phyloP scores from a whole-genome alignment of 768 basidiomycete genomes.

The Lactarius indigo region DNA sequence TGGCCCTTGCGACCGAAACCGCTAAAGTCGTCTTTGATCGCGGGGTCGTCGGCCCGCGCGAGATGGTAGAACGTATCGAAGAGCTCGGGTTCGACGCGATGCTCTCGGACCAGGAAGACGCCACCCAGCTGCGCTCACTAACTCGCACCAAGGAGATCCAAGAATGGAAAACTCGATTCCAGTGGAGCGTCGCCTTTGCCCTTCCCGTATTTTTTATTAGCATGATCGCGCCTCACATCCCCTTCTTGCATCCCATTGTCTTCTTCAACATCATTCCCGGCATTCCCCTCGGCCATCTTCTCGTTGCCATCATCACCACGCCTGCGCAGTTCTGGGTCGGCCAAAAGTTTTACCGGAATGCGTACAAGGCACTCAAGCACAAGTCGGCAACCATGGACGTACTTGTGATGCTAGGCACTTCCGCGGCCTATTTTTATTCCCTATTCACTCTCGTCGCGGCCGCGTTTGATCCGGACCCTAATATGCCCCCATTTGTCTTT shows the following conservation, averaged over 20 bases:
- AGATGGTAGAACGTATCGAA: slow-evolving; percentile 83
- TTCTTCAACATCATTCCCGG: slow-evolving; percentile 53
- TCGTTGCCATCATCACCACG: slow-evolving; percentile 74
- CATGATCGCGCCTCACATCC: slow-evolving; percentile 77
- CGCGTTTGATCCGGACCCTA: slow-evolving; percentile 56
- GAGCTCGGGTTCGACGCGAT: slow-evolving; percentile 91
- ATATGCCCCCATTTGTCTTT: slow-evolving; percentile 81
- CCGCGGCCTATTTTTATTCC: slow-evolving; percentile 92
- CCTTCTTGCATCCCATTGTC: slow-evolving; percentile 53
- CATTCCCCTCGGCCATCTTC: slow-evolving; percentile 77
- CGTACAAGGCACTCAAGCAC: slow-evolving; percentile 90
- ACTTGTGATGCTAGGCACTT: slow-evolving; percentile 91
- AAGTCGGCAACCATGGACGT: slow-evolving; percentile 96
- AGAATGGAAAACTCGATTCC: slow-evolving; percentile 81
- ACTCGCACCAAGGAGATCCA: slow-evolving; percentile 87
- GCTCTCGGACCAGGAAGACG: slow-evolving; percentile 73
- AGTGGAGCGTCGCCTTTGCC: slow-evolving; percentile 73
- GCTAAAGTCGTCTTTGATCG: slow-evolving; percentile 77
- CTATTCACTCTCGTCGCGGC: slow-evolving; percentile 64
- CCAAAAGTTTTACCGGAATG: slow-evolving; percentile 78
- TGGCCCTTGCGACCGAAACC: slow-evolving; percentile 73
- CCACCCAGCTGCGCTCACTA: slow-evolving; percentile 81
- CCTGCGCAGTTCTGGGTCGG: slow-evolving; percentile 95
- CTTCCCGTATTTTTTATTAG: slow-evolving; percentile 90
- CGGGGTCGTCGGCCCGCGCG: slow-evolving; percentile 67